Conservation (phyloP, 2,329 filamentous ascomycete species). For the Fusarium nygamai region DNA sequence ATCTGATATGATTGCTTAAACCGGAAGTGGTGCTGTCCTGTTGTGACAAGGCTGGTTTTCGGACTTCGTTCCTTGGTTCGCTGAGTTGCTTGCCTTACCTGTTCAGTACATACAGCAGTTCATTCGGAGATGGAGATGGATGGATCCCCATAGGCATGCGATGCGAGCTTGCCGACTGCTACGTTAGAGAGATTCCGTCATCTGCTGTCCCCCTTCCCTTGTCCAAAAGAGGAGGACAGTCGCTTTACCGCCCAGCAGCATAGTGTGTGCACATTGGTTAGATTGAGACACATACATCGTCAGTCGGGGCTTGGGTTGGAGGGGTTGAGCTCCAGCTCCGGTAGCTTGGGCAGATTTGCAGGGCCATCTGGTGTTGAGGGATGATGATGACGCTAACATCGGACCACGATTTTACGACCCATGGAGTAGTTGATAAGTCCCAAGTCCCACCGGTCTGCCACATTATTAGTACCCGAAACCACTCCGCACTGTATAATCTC, state of each 20-base stretch:
- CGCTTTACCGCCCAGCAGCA: conserved; percentile 20
- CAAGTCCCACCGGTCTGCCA: conserved; percentile 5
- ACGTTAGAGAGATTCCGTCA: conserved; percentile 14
- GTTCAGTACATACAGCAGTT: not conserved
- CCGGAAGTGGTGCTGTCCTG: conserved; percentile 14
- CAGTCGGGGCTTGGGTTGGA: not conserved
- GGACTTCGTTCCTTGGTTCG: conserved; percentile 3
- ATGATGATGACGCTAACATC: conserved; percentile 43
- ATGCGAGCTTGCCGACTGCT: conserved; percentile 26
- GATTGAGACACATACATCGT: conserved; percentile 9
- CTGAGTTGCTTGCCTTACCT: conserved; percentile 14
- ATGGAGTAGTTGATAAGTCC: conserved; percentile 11
- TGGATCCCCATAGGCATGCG: conserved; percentile 13
- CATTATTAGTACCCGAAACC: not conserved
- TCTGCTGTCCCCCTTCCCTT: conserved; percentile 1
- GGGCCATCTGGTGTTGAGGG: conserved; percentile 34
- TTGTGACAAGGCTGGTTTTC: conserved; percentile 20
- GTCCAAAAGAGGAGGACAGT: conserved; percentile 4
- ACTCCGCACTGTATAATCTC: conserved; percentile 11
- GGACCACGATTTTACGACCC: conserved; percentile 31
- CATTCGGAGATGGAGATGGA: conserved; percentile 14
- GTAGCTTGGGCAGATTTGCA: conserved; percentile 30
- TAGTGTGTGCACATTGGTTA: conserved; percentile 11
- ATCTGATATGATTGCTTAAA: conserved; percentile 14
- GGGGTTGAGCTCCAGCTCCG: conserved; percentile 12